These are phyloP conservation scores for Botrytis galanthina DNA, from an alignment of 2,329 filamentous ascomycete genomes.

Conservation along the genomic window DNA sequence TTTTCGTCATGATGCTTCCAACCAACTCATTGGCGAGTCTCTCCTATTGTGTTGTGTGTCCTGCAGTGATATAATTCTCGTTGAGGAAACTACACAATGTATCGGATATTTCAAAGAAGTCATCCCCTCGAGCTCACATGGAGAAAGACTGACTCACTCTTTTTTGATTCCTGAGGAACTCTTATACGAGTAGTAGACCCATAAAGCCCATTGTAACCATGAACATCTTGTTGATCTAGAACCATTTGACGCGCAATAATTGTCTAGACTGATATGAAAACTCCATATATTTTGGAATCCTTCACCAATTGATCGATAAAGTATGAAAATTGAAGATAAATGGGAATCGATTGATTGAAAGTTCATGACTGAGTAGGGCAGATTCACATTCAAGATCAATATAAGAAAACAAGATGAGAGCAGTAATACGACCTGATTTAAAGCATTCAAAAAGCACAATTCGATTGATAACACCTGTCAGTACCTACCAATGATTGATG, in stretches of 20 bases:
- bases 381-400: background rate
- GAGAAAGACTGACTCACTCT: background rate
- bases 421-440: background rate
- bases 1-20: background rate
- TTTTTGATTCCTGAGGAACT: background rate
- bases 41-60: background rate
- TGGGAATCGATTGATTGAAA: background rate
- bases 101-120: background rate
- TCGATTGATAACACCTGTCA: background rate
- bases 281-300: background rate
- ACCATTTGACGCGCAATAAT: conserved; percentile 1
- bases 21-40: background rate
- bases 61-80: background rate
- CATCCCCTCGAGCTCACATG: background rate
- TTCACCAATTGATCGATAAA: background rate
- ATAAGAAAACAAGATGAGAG: background rate
- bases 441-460: background rate
- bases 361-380: background rate
- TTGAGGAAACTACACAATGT: background rate
- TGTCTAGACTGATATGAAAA: background rate
- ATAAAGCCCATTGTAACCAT: background rate
- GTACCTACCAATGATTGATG: background rate
- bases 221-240: background rate
- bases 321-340: background rate
- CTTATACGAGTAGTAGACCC: background rate